phyloP scores from a whole-genome alignment of 2,329 filamentous ascomycete genomes.

The Colletotrichum filicis region DNA sequence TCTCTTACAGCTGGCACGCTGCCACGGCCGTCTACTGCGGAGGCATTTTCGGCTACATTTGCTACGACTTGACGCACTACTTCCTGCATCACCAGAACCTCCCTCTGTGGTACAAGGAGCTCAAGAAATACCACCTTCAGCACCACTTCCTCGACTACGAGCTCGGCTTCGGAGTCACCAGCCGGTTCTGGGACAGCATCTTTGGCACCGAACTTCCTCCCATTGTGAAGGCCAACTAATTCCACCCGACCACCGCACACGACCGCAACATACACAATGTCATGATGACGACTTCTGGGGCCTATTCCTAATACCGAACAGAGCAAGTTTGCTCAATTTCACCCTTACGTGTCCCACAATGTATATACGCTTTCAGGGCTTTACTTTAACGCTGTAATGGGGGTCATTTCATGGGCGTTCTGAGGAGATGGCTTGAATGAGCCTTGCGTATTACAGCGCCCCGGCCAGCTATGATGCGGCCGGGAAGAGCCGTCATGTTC shows the following conservation, averaged over 20 bases:
- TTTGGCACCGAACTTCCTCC: constrained; percentile 85
- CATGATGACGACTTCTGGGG: constrained; percentile 26
- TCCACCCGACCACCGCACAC: background rate
- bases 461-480: constrained; percentile 11
- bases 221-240: constrained; percentile 49
- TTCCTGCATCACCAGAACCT: constrained; percentile 97
- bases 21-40: constrained; percentile 85
- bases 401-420: constrained; percentile 26
- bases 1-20: constrained; percentile 87
- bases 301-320: constrained; percentile 19
- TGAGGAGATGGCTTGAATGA: constrained; percentile 14
- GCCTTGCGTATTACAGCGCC: constrained; percentile 26
- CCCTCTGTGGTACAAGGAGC: constrained; percentile 85
- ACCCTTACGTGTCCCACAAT: constrained; percentile 16
- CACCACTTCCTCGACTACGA: constrained; percentile 99
- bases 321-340: constrained; percentile 20
- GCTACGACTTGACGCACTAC: constrained; percentile 98
- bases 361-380: constrained; percentile 25
- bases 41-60: constrained; percentile 94
- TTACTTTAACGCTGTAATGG: constrained; percentile 30
- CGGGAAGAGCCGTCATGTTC: constrained; percentile 27
- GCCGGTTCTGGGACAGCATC: constrained; percentile 91
- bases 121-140: constrained; percentile 97
- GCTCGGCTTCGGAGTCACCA: constrained; percentile 96
- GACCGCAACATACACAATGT: constrained; percentile 10